Evolutionary conservation across 2,329 filamentous ascomycete species (phyloP).

Genomic region (Fusarium citri): DNA sequence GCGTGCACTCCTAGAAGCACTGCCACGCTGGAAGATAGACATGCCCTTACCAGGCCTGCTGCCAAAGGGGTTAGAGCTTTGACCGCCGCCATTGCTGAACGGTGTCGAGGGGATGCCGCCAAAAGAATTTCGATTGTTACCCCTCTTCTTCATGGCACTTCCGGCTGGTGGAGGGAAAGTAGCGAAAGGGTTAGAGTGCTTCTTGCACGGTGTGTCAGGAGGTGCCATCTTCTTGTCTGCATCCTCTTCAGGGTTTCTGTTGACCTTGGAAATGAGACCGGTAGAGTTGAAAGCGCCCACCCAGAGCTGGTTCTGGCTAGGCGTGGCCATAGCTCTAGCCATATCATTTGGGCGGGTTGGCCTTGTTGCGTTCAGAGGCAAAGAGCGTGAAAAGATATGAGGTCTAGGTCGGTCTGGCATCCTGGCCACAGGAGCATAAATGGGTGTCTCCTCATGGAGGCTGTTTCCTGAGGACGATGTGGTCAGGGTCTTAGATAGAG

Average conservation of each 20-base stretch:
- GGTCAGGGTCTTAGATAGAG: conserved; percentile 86
- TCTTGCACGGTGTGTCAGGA: conserved; percentile 97
- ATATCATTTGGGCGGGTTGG: conserved; percentile 51
- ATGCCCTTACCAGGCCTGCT: conserved; percentile 70
- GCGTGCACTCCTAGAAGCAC: conserved; percentile 57
- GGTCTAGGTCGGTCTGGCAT: conserved; percentile 44
- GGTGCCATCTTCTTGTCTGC: conserved; percentile 72
- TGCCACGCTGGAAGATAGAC: conserved; percentile 73
- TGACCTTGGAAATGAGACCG: conserved; percentile 93
- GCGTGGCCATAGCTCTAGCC: conserved; percentile 54
- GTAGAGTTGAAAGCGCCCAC: conserved; percentile 93
- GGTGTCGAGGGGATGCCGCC: conserved; percentile 81
- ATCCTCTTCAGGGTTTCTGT: conserved; percentile 80
- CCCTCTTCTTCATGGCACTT: conserved; percentile 71
- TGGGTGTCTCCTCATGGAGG: conserved; percentile 73
- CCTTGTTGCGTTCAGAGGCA: conserved; percentile 55
- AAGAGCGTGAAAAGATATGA: conserved; percentile 54
- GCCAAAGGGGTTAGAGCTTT: conserved; percentile 58
- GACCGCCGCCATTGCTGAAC: conserved; percentile 71
- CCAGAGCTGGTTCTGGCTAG: conserved; percentile 67
- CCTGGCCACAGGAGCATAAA: conserved; percentile 48
- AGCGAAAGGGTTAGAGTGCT: conserved; percentile 76
- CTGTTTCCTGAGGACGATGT: conserved; percentile 88
- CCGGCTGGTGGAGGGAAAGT: conserved; percentile 71
- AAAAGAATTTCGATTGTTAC: conserved; percentile 76